Base-by-base conservation (phyloP, 75 land plant genomes). In the Cupressus sempervirens region DNA sequence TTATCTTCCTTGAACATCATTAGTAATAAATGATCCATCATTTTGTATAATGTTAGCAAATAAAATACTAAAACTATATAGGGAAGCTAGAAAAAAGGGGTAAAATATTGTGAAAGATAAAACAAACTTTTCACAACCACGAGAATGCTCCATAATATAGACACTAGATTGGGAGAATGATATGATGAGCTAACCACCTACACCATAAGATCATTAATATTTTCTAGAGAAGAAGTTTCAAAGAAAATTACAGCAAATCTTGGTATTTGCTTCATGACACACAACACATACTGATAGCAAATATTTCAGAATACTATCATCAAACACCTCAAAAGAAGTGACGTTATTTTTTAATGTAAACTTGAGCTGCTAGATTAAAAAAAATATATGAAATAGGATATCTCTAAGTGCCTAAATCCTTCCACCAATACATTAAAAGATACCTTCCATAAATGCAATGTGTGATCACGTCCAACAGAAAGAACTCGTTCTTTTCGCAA, bases 401-500 rank as follows among this genome's bases (percentile, higher is more conserved):
- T 30, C 32, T 82, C 32, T 29, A 82, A 38, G 10, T 43, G 65
- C 41, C 54, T 32, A 30, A 34, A 82, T 32, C 34, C 12, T 41
- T 41, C 82, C 36, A 52, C 43, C 34, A 75, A 83, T 70, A 30
- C 2, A 34, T 43, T 32, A 12, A 20, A 76, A 43, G 1, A 13
- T 88, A 97, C 99, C 97, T 98, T 98, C 87, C 87, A 98, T 62
- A 94, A 86, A 43, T 93, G 90, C 91, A 98, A 89, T 6, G 93
- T 93, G 72, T 97, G 92, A 85, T 98, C 99, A 77, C 99, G 96
- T 15, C 98, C 99, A 83, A 90, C 99, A 85, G 98, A 93, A 84
- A 98, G 88, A 20, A 92, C 81, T 1, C 99, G 91, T 76, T 98
- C 99, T 86, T 93, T 96, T 14, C 93, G 88, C 81, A 98, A 84